Conservation (phyloP, 2,329 filamentous ascomycete species). For the Sporothrix protearum region DNA sequence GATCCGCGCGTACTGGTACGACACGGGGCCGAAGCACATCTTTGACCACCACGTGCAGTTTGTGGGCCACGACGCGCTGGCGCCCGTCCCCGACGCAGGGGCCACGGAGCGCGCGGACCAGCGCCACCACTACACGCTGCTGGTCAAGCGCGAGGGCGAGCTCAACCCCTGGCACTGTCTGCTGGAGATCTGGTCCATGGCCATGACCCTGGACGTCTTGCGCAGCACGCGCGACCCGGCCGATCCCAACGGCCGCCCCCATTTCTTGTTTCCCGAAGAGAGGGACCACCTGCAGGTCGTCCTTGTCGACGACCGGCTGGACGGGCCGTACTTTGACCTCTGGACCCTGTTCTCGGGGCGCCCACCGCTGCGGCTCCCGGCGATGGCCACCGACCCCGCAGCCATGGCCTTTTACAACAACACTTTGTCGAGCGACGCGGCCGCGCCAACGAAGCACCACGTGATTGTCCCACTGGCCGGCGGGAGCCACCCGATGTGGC, state of each 20-base stretch:
- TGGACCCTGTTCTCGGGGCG: constrained; percentile 38
- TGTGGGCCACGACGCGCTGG: not conserved
- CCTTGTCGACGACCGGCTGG: constrained; percentile 36
- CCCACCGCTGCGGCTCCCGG: constrained; percentile 33
- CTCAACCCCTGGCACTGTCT: constrained; percentile 28
- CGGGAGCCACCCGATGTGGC: constrained; percentile 42
- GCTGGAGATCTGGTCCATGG: constrained; percentile 28
- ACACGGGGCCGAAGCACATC: constrained; percentile 25
- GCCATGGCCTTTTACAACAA: constrained; percentile 17
- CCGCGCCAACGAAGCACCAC: constrained; percentile 28
- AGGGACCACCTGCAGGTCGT: constrained; percentile 31
- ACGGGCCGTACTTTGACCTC: constrained; percentile 39
- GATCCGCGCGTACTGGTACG: constrained; percentile 26
- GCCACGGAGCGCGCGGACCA: not conserved
- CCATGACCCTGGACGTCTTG: constrained; percentile 28
- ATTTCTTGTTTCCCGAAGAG: constrained; percentile 22
- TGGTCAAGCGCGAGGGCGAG: constrained; percentile 28
- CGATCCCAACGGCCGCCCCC: not conserved
- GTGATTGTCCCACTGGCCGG: constrained; percentile 42
- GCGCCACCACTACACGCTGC: constrained; percentile 16
- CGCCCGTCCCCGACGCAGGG: not conserved
- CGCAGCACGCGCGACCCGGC: constrained; percentile 22
- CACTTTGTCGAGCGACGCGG: not conserved
- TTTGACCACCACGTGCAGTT: constrained; percentile 22
- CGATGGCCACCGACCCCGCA: constrained; percentile 25